Percentiles rank a stretch among this genome's conserved stretches.
Evolutionary conservation across 1,284 basidiomycete species (phyloP).

Genomic region (Caloboletus inedulis): DNA sequence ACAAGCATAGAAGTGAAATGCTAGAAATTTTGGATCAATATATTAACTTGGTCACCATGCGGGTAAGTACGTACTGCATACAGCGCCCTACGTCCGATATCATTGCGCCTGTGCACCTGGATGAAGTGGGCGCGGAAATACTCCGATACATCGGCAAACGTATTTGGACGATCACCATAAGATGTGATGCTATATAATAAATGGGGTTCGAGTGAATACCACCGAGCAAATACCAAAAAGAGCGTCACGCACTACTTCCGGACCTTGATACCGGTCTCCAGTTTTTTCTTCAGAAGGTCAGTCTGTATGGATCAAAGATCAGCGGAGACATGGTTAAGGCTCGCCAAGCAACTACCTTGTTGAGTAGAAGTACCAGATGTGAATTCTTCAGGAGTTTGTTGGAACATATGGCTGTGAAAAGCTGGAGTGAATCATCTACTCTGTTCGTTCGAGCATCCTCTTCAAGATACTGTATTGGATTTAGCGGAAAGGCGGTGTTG

Average conservation of each 20-base stretch:
- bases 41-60: slow-evolving; percentile 1
- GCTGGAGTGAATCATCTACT: slow-evolving; percentile 75
- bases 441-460: slow-evolving; percentile 75
- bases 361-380: slow-evolving; percentile 70
- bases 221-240: slow-evolving; percentile 2
- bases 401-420: slow-evolving; percentile 70
- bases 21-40: slow-evolving; percentile 37
- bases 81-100: slow-evolving; percentile 54
- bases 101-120: slow-evolving; percentile 66
- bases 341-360: slow-evolving; percentile 52
- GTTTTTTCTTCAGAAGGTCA: slow-evolving; percentile 64
- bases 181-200: slow-evolving; percentile 62
- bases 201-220: not conserved
- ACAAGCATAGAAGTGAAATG: slow-evolving; percentile 78
- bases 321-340: not conserved
- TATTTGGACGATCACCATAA: slow-evolving; percentile 71
- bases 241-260: slow-evolving; percentile 60
- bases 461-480: slow-evolving; percentile 60
- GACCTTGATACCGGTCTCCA: slow-evolving; percentile 60
- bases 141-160: slow-evolving; percentile 64
- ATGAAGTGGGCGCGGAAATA: slow-evolving; percentile 79
- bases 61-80: slow-evolving; percentile 53
- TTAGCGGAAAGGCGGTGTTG: slow-evolving; percentile 11
- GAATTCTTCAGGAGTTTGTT: slow-evolving; percentile 70
- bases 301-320: slow-evolving; percentile 39